Base-by-base conservation (phyloP, 179 eudicot genomes). In the Beta macrorhiza region DNA sequence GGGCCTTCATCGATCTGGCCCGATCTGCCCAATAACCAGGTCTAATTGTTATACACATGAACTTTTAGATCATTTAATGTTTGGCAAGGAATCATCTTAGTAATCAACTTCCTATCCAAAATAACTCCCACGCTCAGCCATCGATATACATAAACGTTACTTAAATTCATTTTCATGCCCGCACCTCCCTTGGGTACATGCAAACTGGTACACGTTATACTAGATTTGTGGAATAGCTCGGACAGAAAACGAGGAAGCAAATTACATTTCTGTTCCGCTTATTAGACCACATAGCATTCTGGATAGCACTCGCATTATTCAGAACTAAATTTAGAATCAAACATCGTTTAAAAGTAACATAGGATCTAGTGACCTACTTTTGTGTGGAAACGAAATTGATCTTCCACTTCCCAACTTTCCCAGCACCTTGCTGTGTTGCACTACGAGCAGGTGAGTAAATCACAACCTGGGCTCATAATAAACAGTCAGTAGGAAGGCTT, bases 401-500 rank as follows among this genome's bases (percentile, higher is more conserved):
- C 63, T 88, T 92, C 96, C 93, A 92, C 83, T 81, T 87, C 64
- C 93, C 92, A 84, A 91, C 88, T 84, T 92, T 92, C 56, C 96
- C 96, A 57, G 96, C 86, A 77, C 93, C 96, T 88, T 90, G 93
- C 79, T 92, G 93, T 32, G 92, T 74, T 62, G 93, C 92, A 73
- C 87, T 82, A 78, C 93, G 86, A 74, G 93, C 93, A 81, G 96
- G 93, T 44, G 93, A 88, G 83, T 76, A 89, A 45, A 92, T 89
- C 76, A 90, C 76, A 84, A 92, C 96, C 96, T 92, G 81, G 62
- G 76, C 44, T 59, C 80, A 79, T 37, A 69, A 69, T 8, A 42
- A 19, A 75, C 5, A 61, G 7, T 52, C 17, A 72, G 57, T 19
- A 64, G 57, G 32, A 55, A 55, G 15, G 47, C 25, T 5, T 29